phyloP scores from a whole-genome alignment of 768 basidiomycete genomes.

The Auriscalpium vulgare region DNA sequence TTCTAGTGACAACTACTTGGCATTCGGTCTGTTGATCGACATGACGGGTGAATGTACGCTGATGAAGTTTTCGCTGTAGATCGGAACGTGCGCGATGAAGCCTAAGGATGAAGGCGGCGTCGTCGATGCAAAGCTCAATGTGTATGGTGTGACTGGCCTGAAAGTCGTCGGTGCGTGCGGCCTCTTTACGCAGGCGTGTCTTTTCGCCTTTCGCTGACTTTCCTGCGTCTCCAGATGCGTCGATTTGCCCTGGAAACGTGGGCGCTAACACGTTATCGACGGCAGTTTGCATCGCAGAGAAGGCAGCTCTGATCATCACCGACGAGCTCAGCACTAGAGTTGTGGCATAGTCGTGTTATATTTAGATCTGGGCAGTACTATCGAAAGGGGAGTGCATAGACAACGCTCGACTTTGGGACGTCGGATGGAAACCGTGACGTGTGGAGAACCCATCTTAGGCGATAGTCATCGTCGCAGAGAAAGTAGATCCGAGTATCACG shows the following conservation, averaged over 20 bases:
- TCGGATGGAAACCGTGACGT: no score
- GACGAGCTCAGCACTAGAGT: conserved; percentile 31
- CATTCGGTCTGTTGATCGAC: conserved; percentile 21
- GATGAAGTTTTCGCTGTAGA: conserved; percentile 14
- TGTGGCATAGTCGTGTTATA: no score
- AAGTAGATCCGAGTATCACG: no score
- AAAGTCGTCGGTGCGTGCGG: conserved; percentile 35
- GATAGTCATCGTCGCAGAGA: no score
- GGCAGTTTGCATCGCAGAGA: conserved; percentile 43
- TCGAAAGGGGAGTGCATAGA: no score
- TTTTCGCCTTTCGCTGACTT: no score
- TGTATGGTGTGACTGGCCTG: conserved; percentile 49
- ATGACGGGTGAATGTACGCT: not conserved
- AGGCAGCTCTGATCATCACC: conserved; percentile 49
- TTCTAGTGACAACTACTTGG: conserved; percentile 23
- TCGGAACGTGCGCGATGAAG: conserved; percentile 64
- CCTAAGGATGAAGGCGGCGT: conserved; percentile 48
- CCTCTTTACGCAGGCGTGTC: no score
- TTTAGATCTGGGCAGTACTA: no score
- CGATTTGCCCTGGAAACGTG: conserved; percentile 31
- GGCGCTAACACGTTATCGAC: conserved; percentile 36
- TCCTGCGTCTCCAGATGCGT: conserved; percentile 21
- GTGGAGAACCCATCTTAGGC: no score
- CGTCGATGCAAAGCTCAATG: conserved; percentile 51
- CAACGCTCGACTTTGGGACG: no score